Conservation (phyloP, 1,139 yeast genomes). For the Pneumocystis canis region DNA sequence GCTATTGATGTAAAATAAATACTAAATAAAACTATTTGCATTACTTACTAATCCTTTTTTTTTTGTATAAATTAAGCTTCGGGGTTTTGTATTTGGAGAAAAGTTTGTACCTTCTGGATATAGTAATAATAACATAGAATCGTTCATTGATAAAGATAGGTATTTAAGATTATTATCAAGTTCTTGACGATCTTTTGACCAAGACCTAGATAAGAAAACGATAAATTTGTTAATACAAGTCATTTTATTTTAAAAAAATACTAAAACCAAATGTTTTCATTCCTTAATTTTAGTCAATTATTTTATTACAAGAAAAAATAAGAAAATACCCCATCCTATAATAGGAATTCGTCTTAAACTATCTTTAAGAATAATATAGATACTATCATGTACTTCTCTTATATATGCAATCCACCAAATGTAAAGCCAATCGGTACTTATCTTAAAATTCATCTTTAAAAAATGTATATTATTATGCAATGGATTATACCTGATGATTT, state of each 20-base stretch:
- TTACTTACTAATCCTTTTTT: constrained; percentile 28
- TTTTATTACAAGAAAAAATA: not conserved
- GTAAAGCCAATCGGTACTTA: constrained; percentile 88
- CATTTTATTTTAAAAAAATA: constrained; percentile 78
- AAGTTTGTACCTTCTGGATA: constrained; percentile 95
- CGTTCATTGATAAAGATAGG: constrained; percentile 11
- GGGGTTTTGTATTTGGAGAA: constrained; percentile 46
- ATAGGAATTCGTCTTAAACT: constrained; percentile 63
- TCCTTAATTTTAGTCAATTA: not conserved
- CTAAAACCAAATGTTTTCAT: constrained; percentile 2
- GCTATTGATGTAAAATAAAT: constrained; percentile 16
- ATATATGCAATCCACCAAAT: constrained; percentile 79
- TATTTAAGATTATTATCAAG: not conserved
- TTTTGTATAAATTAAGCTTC: constrained; percentile 43
- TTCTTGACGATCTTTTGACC: not conserved
- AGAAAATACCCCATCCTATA: constrained; percentile 73
- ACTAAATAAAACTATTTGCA: not conserved
- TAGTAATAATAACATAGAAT: constrained; percentile 41
- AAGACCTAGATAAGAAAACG: constrained; percentile 18
- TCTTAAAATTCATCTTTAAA: constrained; percentile 17
- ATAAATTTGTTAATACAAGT: constrained; percentile 47
- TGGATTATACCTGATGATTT: constrained; percentile 1
- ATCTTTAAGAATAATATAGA: constrained; percentile 63
- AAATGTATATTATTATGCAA: not conserved
- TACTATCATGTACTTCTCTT: constrained; percentile 45